phyloP scores from a whole-genome alignment of 192 early-diverging fungal genomes.

The Rhizophlyctis rosea region DNA sequence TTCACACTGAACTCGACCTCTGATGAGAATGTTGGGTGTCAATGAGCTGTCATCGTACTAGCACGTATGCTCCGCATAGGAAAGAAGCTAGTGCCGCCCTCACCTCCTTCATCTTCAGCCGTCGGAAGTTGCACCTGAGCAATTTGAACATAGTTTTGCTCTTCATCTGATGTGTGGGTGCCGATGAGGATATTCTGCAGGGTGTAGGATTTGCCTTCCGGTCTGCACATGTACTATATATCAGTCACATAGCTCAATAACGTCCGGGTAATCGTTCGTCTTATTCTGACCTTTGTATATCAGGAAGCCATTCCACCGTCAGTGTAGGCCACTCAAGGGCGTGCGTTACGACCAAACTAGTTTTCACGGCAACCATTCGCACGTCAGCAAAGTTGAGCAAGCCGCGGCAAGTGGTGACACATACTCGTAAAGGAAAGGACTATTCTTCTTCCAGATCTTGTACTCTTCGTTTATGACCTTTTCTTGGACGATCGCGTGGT shows the following conservation, averaged over 20 bases:
- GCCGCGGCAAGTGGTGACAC: not conserved
- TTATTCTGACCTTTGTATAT: conserved; percentile 69
- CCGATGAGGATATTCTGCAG: conserved; percentile 88
- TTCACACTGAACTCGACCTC: conserved; percentile 85
- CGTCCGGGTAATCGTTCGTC: too few relatives aligned
- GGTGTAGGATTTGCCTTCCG: conserved; percentile 86
- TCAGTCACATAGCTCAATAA: too few relatives aligned
- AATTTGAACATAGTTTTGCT: conserved; percentile 96
- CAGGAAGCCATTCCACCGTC: conserved; percentile 96
- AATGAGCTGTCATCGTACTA: conserved; percentile 74
- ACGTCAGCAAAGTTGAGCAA: too few relatives aligned
- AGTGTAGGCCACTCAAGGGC: conserved; percentile 99
- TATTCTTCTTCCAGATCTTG: conserved; percentile 99
- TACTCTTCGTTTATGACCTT: conserved; percentile 95
- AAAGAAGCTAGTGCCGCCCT: conserved; percentile 66
- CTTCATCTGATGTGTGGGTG: conserved; percentile 94
- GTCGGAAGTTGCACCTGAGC: conserved; percentile 85
- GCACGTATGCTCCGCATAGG: too few relatives aligned
- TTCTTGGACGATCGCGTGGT: conserved; percentile 52
- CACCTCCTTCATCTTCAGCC: conserved; percentile 56
- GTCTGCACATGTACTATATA: conserved; percentile 47
- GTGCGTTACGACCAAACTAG: conserved; percentile 91
- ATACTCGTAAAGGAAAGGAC: conserved; percentile 94
- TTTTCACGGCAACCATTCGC: not conserved
- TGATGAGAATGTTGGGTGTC: too few relatives aligned